Evolutionary conservation across 345 rosid genomes (phyloP), one percentile per base, ranked within the genome.

Genomic region (Linum usitatissimum): DNA sequence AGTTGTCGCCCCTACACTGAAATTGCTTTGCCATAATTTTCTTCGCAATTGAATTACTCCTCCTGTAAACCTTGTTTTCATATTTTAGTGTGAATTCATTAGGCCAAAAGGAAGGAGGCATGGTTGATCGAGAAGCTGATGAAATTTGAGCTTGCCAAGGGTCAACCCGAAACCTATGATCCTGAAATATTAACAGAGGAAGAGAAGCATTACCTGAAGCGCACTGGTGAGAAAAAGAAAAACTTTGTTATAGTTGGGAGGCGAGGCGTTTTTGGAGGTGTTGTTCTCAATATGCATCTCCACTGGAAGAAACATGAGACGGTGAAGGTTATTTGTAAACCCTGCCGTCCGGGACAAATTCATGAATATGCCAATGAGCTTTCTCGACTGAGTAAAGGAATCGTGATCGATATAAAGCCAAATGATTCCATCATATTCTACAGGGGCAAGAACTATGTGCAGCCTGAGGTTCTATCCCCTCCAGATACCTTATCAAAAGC

Each of bases 221-320:
- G 95, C 57, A 88, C 88, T 18, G 92, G 95, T 30, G 96, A 86
- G 77, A 91, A 91, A 77, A 88, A 83, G 73, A 88, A 86, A 65
- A 83, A 88, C 67, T 91, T 80, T 71, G 84, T 85, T 14, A 88
- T 79, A 49, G 89, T 91, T 40, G 95, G 98, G 49, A 85, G 98
- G 71, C 83, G 96, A 34, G 98, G 98, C 64, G 95, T 88, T 21
- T 88, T 91, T 80, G 96, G 98, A 60, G 98, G 98, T 30, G 93
- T 91, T 60, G 92, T 91, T 72, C 82, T 88, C 54, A 91, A 88
- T 70, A 84, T 91, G 92, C 98, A 91, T 77, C 96, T 91, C 40
- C 98, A 91, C 59, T 91, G 95, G 98, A 91, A 91, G 76, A 91
- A 81, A 64, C 96, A 88, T 70, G 98, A 91, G 78, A 88, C 98